Conservation (phyloP, 2,329 filamentous ascomycete genomes). For the Arthroderma uncinatum region DNA sequence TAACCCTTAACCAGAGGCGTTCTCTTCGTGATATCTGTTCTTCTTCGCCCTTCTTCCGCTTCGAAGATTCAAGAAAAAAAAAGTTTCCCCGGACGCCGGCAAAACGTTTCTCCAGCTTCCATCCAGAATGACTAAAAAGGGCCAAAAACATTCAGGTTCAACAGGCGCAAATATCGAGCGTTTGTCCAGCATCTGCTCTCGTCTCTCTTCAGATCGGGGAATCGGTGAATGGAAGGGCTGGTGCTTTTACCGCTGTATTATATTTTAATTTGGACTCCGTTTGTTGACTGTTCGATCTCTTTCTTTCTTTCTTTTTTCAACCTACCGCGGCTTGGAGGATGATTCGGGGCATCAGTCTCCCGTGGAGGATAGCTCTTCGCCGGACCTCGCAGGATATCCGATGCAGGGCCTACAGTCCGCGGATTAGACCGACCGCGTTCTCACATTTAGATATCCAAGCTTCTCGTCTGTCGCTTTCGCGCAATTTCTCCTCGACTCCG, state of each 20-base stretch:
- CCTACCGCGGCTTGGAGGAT: conserved; percentile 30
- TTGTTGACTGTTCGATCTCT: background rate
- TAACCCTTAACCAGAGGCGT: background rate
- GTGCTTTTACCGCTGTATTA: conserved; percentile 1
- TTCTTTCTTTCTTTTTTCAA: background rate
- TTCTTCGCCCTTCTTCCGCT: background rate
- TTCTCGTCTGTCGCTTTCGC: conserved; percentile 21
- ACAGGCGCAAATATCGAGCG: background rate
- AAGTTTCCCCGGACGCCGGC: conserved; percentile 1
- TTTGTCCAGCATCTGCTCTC: background rate
- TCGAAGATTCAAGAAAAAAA: conserved; percentile 5
- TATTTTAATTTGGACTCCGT: background rate
- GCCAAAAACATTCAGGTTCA: background rate
- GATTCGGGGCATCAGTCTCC: conserved; percentile 53
- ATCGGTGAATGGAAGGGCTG: background rate
- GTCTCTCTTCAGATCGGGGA: background rate
- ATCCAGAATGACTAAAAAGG: background rate
- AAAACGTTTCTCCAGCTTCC: background rate
- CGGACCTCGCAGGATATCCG: conserved; percentile 36
- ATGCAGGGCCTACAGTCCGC: conserved; percentile 24
- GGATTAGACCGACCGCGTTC: conserved; percentile 24
- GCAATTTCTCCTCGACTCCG: conserved; percentile 37
- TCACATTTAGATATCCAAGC: conserved; percentile 9
- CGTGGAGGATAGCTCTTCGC: conserved; percentile 53
- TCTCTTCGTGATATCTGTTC: background rate